Conservation (phyloP, 495 filamentous ascomycete genomes). For the Bathelium albidoporum region DNA sequence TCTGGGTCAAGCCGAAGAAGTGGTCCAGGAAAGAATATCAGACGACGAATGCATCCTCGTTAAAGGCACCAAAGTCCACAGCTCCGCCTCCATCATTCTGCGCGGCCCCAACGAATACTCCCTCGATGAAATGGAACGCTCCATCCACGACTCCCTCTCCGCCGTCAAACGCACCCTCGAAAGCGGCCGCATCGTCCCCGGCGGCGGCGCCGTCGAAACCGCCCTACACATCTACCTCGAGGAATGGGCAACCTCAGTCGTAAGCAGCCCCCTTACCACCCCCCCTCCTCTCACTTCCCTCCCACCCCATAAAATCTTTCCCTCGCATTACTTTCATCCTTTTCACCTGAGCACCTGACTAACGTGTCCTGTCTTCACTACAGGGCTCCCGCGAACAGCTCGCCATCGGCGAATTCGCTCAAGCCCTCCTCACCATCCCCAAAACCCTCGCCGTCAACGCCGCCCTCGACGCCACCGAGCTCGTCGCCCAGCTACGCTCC, state of each 20-base stretch:
- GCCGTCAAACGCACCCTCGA: slow-evolving; percentile 96
- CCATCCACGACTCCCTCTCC: slow-evolving; percentile 90
- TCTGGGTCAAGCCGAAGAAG: slow-evolving; percentile 86
- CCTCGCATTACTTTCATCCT: no score
- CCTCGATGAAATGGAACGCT: slow-evolving; percentile 98
- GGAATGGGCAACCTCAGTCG: slow-evolving; percentile 96
- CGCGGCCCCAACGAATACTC: slow-evolving; percentile 93
- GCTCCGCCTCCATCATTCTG: slow-evolving; percentile 91
- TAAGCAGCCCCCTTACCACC: slow-evolving; percentile 31
- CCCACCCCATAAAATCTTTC: neutral
- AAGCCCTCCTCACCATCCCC: slow-evolving; percentile 86
- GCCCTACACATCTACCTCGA: slow-evolving; percentile 98
- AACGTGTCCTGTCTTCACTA: no score
- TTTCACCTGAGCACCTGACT: no score
- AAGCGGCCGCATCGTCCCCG: slow-evolving; percentile 92
- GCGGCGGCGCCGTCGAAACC: slow-evolving; percentile 95
- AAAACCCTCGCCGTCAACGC: slow-evolving; percentile 97
- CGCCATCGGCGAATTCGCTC: slow-evolving; percentile 94
- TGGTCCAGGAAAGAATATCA: slow-evolving; percentile 91
- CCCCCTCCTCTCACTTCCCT: neutral
- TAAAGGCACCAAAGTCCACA: slow-evolving; percentile 88
- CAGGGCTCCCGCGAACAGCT: slow-evolving; percentile 92
- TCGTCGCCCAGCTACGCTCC: slow-evolving; percentile 90
- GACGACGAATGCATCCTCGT: slow-evolving; percentile 98
- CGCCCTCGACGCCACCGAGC: slow-evolving; percentile 87